A percentile compares a stretch with the other conserved stretches of the same genome.
These are phyloP conservation scores for Nyctanthes arbortristis DNA, from an alignment of 257 asterid species.

Conservation along the genomic window DNA sequence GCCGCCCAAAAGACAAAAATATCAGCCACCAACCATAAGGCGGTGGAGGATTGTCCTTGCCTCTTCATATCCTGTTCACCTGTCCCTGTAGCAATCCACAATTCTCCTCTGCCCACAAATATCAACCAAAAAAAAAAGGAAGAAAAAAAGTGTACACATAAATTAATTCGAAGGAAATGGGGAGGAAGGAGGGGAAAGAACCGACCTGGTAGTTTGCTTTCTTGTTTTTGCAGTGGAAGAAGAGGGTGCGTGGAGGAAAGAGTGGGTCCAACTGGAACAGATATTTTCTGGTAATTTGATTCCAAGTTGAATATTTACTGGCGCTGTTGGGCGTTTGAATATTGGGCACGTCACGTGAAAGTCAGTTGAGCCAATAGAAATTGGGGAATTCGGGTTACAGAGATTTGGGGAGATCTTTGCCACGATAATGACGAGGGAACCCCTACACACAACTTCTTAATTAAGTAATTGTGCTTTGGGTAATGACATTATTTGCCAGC, in stretches of 20 bases:
- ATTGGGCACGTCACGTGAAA: constrained; percentile 27
- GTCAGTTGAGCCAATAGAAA: constrained; percentile 28
- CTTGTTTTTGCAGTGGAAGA: background rate
- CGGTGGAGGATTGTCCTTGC: constrained; percentile 50
- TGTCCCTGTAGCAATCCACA: background rate
- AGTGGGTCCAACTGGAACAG: constrained; percentile 24
- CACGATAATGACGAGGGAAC: background rate
- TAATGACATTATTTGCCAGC: background rate
- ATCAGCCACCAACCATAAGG: constrained; percentile 33
- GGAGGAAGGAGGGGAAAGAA: background rate
- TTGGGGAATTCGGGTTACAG: background rate
- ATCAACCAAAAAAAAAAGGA: background rate
- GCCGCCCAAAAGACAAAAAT: constrained; percentile 23
- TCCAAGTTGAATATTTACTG: background rate
- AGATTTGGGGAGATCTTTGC: constrained; percentile 14
- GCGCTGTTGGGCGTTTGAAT: constrained; percentile 25
- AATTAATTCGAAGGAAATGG: background rate
- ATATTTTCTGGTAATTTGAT: constrained; percentile 19
- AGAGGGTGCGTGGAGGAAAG: background rate
- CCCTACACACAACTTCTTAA: constrained; percentile 10
- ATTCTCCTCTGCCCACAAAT: background rate
- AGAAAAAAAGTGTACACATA: background rate
- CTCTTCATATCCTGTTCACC: constrained; percentile 23
- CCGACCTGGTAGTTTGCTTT: background rate
- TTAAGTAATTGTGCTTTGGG: constrained; percentile 27